Evolutionary conservation across 2,329 filamentous ascomycete genomes (phyloP).

Genomic region (Chaetothyriales sp.): DNA sequence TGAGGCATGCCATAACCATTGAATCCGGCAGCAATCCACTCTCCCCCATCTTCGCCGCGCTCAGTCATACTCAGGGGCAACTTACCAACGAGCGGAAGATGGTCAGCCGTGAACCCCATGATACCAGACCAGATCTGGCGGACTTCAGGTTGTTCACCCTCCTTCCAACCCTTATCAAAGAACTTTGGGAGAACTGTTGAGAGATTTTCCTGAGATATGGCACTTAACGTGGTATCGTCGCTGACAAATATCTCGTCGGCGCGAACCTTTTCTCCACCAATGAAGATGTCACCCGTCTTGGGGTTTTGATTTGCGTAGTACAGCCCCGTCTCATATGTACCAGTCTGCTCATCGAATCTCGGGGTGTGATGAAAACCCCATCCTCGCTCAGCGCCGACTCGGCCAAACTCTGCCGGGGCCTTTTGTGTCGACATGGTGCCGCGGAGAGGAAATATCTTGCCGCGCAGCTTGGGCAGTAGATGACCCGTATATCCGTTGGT

Average conservation of each 20-base stretch:
- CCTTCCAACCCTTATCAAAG: conserved; percentile 2
- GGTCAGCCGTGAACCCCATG: conserved; percentile 21
- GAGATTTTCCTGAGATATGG: not conserved
- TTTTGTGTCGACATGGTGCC: conserved; percentile 32
- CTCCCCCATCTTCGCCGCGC: conserved; percentile 2
- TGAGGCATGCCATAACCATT: conserved; percentile 22
- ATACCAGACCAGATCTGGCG: conserved; percentile 21
- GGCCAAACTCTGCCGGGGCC: conserved; percentile 8
- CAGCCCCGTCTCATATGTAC: conserved; percentile 7
- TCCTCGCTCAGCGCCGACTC: not conserved
- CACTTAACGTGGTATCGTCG: conserved; percentile 11
- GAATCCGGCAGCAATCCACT: conserved; percentile 22
- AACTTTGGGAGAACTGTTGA: conserved; percentile 1
- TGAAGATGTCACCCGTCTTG: conserved; percentile 14
- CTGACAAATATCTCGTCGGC: conserved; percentile 9
- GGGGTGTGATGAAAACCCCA: conserved; percentile 2
- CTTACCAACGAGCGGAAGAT: conserved; percentile 19
- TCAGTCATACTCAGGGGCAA: conserved; percentile 10
- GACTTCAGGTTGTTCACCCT: conserved; percentile 6
- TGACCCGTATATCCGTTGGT: conserved; percentile 32
- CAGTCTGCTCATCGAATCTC: conserved; percentile 1
- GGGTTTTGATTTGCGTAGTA: conserved; percentile 15
- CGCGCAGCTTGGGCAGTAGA: conserved; percentile 28
- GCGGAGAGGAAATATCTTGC: conserved; percentile 26
- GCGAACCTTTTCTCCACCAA: conserved; percentile 13